phyloP scores from a whole-genome alignment of 1,284 basidiomycete species.

The Sanghuangporus weigelae region DNA sequence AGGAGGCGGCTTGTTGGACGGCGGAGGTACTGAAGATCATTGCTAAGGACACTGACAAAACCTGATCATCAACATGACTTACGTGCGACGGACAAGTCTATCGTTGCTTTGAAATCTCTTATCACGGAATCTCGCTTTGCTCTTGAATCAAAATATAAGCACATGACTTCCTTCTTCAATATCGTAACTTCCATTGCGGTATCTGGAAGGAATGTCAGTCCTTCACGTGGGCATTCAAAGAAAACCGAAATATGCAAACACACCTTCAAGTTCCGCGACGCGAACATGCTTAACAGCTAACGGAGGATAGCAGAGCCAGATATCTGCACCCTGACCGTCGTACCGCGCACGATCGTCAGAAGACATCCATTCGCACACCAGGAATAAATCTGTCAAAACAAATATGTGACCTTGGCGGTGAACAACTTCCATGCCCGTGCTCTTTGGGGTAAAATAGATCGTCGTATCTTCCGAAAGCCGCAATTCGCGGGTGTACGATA shows the following conservation, averaged over 20 bases:
- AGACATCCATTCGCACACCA: conserved; percentile 82
- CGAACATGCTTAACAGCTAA: conserved; percentile 90
- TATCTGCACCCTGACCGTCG: conserved; percentile 64
- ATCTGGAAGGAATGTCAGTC: conserved; percentile 35
- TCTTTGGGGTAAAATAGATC: conserved; percentile 74
- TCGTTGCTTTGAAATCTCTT: conserved; percentile 78
- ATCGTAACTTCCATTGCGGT: conserved; percentile 75
- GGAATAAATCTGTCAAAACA: conserved; percentile 88
- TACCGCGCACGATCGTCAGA: conserved; percentile 50
- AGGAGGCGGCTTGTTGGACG: conserved; percentile 55
- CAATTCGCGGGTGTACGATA: conserved; percentile 80
- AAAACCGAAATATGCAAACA: conserved; percentile 19
- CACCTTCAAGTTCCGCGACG: conserved; percentile 56
- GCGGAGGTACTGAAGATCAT: conserved; percentile 42
- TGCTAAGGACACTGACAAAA: conserved; percentile 1
- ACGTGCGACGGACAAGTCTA: conserved; percentile 75
- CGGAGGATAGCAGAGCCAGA: conserved; percentile 95
- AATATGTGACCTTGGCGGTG: conserved; percentile 82
- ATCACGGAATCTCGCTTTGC: conserved; percentile 64
- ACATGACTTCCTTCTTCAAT: conserved; percentile 85
- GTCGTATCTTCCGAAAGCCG: conserved; percentile 72
- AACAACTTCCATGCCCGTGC: conserved; percentile 68
- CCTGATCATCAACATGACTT: conserved; percentile 28
- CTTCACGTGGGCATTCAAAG: not conserved
- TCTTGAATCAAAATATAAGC: conserved; percentile 60